Conservation (phyloP, 495 filamentous ascomycete genomes). For the Copromyces sp. region DNA sequence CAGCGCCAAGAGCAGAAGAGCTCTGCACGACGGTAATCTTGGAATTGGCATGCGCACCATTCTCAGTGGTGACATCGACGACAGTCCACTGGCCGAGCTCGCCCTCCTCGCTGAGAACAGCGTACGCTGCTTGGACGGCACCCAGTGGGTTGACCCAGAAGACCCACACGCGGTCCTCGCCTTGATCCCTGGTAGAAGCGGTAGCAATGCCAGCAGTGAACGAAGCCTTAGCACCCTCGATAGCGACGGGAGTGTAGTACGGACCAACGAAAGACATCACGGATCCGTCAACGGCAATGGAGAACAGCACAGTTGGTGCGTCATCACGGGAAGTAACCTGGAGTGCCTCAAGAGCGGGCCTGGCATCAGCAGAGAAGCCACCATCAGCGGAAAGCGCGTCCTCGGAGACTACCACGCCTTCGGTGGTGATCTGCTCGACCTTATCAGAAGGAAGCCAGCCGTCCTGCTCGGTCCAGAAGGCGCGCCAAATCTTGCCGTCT, state of each 20-base stretch:
- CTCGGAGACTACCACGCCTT: background rate
- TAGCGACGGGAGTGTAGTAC: background rate
- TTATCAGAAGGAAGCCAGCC: background rate
- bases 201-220: background rate
- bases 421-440: background rate
- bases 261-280: background rate
- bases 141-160: background rate
- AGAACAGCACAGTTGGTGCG: background rate
- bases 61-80: background rate
- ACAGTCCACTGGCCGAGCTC: background rate
- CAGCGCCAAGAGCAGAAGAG: background rate
- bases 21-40: background rate
- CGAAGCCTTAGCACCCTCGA: background rate
- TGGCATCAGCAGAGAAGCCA: background rate
- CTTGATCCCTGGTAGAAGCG: background rate
- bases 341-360: background rate
- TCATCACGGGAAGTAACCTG: background rate
- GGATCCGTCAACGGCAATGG: background rate
- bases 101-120: background rate
- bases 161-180: background rate
- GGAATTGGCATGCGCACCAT: background rate
- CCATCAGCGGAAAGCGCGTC: background rate
- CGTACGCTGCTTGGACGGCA: background rate
- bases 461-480: background rate
- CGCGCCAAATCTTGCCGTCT: background rate